phyloP scores from a whole-genome alignment of 768 basidiomycete genomes.

The Suillus cothurnatus region DNA sequence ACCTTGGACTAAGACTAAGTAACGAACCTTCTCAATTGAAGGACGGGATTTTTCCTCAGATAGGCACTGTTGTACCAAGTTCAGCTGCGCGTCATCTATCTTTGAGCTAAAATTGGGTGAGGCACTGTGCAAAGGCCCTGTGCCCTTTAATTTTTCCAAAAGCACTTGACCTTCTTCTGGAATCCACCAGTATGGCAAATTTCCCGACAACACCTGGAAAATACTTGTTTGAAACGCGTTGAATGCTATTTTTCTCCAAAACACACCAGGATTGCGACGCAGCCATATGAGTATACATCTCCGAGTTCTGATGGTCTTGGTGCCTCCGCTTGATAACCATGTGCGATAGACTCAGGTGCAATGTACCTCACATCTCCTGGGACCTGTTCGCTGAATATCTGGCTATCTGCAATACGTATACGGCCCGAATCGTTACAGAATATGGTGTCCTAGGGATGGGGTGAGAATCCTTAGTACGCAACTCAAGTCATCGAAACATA shows the following conservation, averaged over 20 bases:
- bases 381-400: background rate
- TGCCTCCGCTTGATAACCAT: background rate
- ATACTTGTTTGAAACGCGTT: background rate
- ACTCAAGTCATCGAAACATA: background rate
- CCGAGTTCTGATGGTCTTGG: background rate
- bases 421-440: background rate
- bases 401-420: background rate
- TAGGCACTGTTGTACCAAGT: background rate
- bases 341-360: background rate
- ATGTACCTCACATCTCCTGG: background rate
- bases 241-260: background rate
- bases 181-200: background rate
- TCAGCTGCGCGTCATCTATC: background rate
- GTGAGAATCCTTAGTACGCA: background rate
- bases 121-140: background rate
- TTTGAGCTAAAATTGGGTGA: background rate
- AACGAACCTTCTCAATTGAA: background rate
- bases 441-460: background rate
- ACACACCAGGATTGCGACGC: background rate
- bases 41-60: background rate
- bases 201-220: background rate
- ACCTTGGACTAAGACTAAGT: background rate
- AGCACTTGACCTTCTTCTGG: background rate
- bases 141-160: background rate
- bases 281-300: background rate